Base-by-base conservation (phyloP, 2,329 filamentous ascomycete genomes). In the Hirsutella rhossiliensis region DNA sequence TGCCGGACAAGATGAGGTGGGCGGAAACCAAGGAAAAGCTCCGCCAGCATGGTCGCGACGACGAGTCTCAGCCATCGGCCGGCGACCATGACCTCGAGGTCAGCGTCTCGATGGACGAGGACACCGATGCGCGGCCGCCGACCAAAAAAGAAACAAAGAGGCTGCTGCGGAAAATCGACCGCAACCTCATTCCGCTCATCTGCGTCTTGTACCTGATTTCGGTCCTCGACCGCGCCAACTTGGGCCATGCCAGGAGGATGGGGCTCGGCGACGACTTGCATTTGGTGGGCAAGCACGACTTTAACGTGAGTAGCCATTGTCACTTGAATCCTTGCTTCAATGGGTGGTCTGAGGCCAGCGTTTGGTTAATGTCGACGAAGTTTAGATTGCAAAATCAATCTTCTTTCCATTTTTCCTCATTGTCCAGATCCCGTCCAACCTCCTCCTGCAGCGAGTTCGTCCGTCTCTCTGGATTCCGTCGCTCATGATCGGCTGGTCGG, bases 201-300 rank as follows among this genome's bases (percentile, higher is more conserved):
- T 70, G 75, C 5, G 54, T 80, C 0, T 67, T 81, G 17, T 80
- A 80, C 49, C 60, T 80, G 2, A 71, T 73, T 12, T 73, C 70
- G 43, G 77, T 77, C 58, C 56, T 65, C 17, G 62, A 65, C 43
- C 56, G 59, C 34, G 55, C 62, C 45, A 65, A 65, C 48, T 59
- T 65, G 38, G 74, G 77, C 17, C 82, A 82, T 55, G 78, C 78
- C 11, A 72, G 69, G 51, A 58, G 82, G 13, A 76, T 76, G 4
- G 73, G 75, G 0, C 61, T 83, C 7, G 55, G 59, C 40, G 45
- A 50, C 15, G 50, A 52, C 18, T 50, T 61, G 30, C 47, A 45
- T 31, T 58, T 64, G 56, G 54, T 56, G 1, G 58, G 54, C 43
- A 60, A 56, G 45, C 54, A 56, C 53, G 57, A 62, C 38, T 62